Percentiles rank a stretch among this genome's conserved stretches.
These are phyloP conservation scores for Zygnema cylindricum DNA, from an alignment of 139 green algal genomes.

Conservation along the genomic window DNA sequence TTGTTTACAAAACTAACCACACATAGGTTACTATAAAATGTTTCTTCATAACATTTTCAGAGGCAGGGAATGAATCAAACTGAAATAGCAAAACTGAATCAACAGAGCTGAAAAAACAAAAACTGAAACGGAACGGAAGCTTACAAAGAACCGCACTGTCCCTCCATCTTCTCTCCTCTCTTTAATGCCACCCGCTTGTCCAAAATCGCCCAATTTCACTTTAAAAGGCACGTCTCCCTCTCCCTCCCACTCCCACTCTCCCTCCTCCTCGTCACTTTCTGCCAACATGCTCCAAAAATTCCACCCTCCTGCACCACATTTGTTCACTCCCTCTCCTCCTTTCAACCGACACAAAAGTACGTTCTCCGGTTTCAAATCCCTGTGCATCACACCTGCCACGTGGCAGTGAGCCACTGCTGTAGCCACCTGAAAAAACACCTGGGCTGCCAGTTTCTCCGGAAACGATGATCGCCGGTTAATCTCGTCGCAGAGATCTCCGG, in stretches of 20 bases:
- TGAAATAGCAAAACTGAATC: too few species aligned
- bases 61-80: too few species aligned
- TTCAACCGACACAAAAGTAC: slow-evolving; percentile 85
- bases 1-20: too few species aligned
- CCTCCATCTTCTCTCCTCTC: not conserved
- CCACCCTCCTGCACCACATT: not conserved
- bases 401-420: slow-evolving; percentile 67
- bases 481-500: slow-evolving; percentile 89
- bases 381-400: slow-evolving; percentile 89
- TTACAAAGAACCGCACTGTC: slow-evolving; percentile 56
- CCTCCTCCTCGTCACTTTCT: not conserved
- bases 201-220: slow-evolving; percentile 66
- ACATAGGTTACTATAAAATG: too few species aligned
- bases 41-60: too few species aligned
- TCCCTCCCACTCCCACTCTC: too few species aligned
- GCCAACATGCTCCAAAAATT: not conserved
- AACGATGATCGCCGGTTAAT: slow-evolving; percentile 65
- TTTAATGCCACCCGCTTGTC: not conserved
- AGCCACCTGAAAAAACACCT: slow-evolving; percentile 35
- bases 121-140: not conserved
- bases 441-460: slow-evolving; percentile 33
- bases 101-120: too few species aligned
- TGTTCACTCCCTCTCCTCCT: not conserved
- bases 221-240: slow-evolving; percentile 49
- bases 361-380: slow-evolving; percentile 76